Evolutionary conservation across 768 basidiomycete species (phyloP).

Genomic region (Suillus subalutaceus): DNA sequence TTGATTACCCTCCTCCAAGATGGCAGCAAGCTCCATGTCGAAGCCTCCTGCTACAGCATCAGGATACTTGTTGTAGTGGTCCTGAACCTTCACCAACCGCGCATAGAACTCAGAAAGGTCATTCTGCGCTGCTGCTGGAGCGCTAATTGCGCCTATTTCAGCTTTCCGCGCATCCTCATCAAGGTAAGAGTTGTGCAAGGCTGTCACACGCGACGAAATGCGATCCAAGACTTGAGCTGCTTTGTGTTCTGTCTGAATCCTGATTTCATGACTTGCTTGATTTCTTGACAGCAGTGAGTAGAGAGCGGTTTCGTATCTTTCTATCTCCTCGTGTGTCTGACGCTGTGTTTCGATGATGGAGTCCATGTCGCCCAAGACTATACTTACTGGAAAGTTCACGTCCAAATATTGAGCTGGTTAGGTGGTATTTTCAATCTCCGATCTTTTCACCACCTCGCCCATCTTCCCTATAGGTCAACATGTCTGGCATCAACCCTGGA

Average conservation of each 20-base stretch:
- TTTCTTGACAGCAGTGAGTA: conserved; percentile 80
- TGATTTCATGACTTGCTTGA: conserved; percentile 60
- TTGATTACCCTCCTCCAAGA: conserved; percentile 77
- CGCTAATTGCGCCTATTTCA: conserved; percentile 68
- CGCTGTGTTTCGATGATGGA: conserved; percentile 92
- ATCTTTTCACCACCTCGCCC: conserved; percentile 42
- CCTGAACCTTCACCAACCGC: conserved; percentile 94
- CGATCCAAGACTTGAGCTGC: conserved; percentile 88
- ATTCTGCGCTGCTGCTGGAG: conserved; percentile 54
- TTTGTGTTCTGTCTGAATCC: conserved; percentile 82
- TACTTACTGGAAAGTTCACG: conserved; percentile 10
- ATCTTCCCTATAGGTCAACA: conserved; percentile 40
- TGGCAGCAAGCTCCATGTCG: conserved; percentile 79
- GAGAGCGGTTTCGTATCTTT: conserved; percentile 87
- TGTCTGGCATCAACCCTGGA: conserved; percentile 82
- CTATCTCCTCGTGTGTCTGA: conserved; percentile 94
- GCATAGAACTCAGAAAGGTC: conserved; percentile 94
- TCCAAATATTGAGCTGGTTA: conserved; percentile 5
- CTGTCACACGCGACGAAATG: conserved; percentile 66
- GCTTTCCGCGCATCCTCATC: conserved; percentile 72
- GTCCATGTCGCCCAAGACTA: conserved; percentile 63
- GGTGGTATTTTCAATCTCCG: conserved; percentile 60
- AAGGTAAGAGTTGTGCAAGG: conserved; percentile 74
- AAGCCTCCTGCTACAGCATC: conserved; percentile 81
- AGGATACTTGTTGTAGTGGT: conserved; percentile 96